Evolutionary conservation across 108 stramenopile species (phyloP).

Genomic region (Fistulifera pelliculosa): DNA sequence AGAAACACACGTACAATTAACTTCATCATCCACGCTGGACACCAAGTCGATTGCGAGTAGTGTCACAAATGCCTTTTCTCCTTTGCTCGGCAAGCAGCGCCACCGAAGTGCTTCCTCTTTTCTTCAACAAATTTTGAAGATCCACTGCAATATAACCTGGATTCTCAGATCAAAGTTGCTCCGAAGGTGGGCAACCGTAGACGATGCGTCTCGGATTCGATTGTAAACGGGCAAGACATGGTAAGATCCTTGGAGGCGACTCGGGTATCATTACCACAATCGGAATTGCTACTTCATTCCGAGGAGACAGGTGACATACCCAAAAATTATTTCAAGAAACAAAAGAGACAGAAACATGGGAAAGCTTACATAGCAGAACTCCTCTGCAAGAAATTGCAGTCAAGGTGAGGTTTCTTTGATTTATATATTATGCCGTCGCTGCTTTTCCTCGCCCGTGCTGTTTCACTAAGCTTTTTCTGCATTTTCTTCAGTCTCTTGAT

Average conservation of each 20-base stretch:
- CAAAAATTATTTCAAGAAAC: no score
- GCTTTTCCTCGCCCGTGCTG: background rate
- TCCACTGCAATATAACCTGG: background rate
- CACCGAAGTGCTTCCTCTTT: background rate
- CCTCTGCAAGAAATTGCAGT: background rate
- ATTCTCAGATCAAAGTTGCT: background rate
- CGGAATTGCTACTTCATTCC: no score
- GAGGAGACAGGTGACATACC: no score
- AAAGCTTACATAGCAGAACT: background rate
- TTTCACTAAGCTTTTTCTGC: background rate
- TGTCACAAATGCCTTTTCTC: background rate
- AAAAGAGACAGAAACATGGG: no score
- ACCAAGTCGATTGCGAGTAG: background rate
- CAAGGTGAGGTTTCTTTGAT: background rate
- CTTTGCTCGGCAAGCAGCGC: background rate
- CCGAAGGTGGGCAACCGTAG: background rate
- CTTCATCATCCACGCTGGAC: constrained; percentile 1
- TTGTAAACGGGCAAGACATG: background rate
- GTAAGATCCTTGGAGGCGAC: no score
- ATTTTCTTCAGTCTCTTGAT: background rate
- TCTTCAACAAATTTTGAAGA: background rate
- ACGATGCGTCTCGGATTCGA: constrained; percentile 2
- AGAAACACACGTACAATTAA: background rate
- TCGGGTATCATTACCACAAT: no score
- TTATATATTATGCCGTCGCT: background rate